Evolutionary conservation across 2,329 filamentous ascomycete species (phyloP), one percentile per base, ranked within the genome.

Genomic region (Trichophyton rubrum): DNA sequence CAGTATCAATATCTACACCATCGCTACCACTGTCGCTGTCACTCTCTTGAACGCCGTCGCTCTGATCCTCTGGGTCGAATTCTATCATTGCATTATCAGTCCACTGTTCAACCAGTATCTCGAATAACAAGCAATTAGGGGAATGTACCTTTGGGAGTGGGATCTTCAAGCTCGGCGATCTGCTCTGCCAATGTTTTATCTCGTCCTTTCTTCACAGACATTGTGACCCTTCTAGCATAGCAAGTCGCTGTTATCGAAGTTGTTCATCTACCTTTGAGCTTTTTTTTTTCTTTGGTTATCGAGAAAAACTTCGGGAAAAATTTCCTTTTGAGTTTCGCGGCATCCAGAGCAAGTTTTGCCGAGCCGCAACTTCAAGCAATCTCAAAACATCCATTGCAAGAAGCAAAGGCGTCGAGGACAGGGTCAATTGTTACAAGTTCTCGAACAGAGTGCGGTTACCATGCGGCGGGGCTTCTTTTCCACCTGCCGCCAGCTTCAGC

Each of bases 11-110:
- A 45, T 67, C 72, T 22, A 73, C 74, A 3, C 64, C 63, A 51
- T 79, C 82, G 58, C 77, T 80, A 13, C 73, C 72, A 49, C 72
- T 78, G 49, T 76, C 78, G 55, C 82, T 82, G 60, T 81, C 81
- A 60, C 79, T 80, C n/a, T 79, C 79, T 63, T 74, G 73, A 15
- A 79, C 79, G 17, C 76, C 77, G 63, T 84, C 82, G 66, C 82
- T 76, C 59, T 81, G 74, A 60, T 83, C 84, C 76, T 95, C 90
- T 0, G 89, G 89, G 70, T 95, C 90, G 69, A 88, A 86, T 70
- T 95, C 90, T 92, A 67, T 27, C 22, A 4, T 13, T 27, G 40
- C 58, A 20, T 33, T 17, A 47, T 64, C 41, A 59, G 62, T 51
- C n/a, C 30, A 3, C 45, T 40, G 22, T 61, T 63, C 20, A 59